These are phyloP conservation scores for Emericellopsis terricola DNA, from an alignment of 495 filamentous ascomycete genomes.

Conservation along the genomic window DNA sequence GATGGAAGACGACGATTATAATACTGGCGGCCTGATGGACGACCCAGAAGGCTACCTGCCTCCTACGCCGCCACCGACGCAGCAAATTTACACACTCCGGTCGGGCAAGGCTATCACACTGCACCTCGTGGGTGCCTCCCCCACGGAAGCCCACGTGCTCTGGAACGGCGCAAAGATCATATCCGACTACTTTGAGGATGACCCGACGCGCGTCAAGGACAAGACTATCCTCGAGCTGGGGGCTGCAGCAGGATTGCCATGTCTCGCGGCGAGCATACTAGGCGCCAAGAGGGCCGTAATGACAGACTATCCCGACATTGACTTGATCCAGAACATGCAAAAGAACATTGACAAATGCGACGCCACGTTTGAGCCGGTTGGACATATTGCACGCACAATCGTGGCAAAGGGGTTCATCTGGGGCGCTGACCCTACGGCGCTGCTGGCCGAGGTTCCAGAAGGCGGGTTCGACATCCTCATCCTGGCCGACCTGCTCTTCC, in stretches of 20 bases:
- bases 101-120: slow-evolving; percentile 49
- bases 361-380: slow-evolving; percentile 1
- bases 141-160: slow-evolving; percentile 78
- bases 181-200: slow-evolving; percentile 55
- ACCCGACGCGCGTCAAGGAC: slow-evolving; percentile 34
- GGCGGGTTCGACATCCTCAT: slow-evolving; percentile 56
- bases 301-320: slow-evolving; percentile 76
- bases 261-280: slow-evolving; percentile 52
- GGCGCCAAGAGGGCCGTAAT: slow-evolving; percentile 56
- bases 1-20: slow-evolving; percentile 2
- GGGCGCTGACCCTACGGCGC: slow-evolving; percentile 38
- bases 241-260: slow-evolving; percentile 73
- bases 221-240: slow-evolving; percentile 75
- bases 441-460: slow-evolving; percentile 29
- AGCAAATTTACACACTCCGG: slow-evolving; percentile 46
- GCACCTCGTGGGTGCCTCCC: slow-evolving; percentile 75
- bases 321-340: slow-evolving; percentile 57
- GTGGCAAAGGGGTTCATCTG: slow-evolving; percentile 57
- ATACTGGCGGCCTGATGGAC: slow-evolving; percentile 40
- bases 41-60: slow-evolving; percentile 67
- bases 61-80: slow-evolving; percentile 49
- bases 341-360: slow-evolving; percentile 43
- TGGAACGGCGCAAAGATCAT: slow-evolving; percentile 76
- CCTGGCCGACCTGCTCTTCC: slow-evolving; percentile 77
- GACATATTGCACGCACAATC: slow-evolving; percentile 13